Evolutionary conservation across 23 red algal species (phyloP), one percentile per base, ranked within the genome.

Genomic region (Porphyridium purpureum): DNA sequence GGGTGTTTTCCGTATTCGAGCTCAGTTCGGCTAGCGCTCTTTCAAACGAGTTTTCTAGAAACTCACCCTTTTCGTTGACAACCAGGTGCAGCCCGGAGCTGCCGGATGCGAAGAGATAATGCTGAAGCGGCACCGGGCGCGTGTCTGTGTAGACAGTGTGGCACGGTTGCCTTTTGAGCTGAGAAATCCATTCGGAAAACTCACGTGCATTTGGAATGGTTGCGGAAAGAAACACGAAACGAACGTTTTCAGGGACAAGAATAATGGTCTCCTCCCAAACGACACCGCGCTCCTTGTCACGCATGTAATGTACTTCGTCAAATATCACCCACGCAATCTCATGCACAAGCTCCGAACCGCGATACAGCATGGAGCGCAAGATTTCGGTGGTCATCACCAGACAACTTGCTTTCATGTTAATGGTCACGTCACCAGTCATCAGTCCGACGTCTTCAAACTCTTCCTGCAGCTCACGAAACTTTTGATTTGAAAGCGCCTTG

Each of bases 101-200:
- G 4, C 84, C 84, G 15, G 66, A 42, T 11, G 84, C 57, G 47
- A 73, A 38, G 4, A 73, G 20, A 22, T 65, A 73, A 19, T 84
- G 78, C 59, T 64, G 55, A 2, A 84, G 55, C 21, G 78, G 66
- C 9, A 84, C 78, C 27, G 83, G 83, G 46, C 83, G 73, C 30
- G 69, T 86, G 34, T 74, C 67, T n/a, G 90, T 98, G 52, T 98
- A 98, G 38, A 98, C 75, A 21, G 90, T 98, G 57, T 98, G 90
- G 57, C 90, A 98, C 14, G 90, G 90, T 33, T 64, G 40, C 14
- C 57, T 52, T 56, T 98, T 83, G 24, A 98, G 50, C 33, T 80
- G 51, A 5, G 76, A 78, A 29, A 84, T 62, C 78, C 78, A 84
- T 1, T 42, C 54, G 1, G 78, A 47, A 66, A 84, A 84, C 33